Base-by-base conservation (phyloP, 192 early-diverging fungal genomes). In the Jimgerdemannia lactiflua region DNA sequence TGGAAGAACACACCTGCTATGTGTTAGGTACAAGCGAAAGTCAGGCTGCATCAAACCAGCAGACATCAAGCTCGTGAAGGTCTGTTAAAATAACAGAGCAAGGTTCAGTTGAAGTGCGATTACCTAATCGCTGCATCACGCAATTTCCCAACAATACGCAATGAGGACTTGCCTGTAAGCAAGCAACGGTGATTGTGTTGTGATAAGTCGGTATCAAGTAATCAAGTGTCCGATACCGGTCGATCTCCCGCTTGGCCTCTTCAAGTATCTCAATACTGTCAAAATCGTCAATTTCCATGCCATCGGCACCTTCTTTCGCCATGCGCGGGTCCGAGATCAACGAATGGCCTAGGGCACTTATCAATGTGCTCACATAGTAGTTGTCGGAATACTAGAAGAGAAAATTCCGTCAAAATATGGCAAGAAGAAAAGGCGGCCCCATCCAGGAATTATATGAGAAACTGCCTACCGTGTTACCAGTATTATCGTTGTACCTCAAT, bases 401-500 rank as follows among this genome's bases (percentile, higher is more conserved):
- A 0, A 39, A 29, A 49, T 40, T 67, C 69, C 4, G 29, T 66
- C 3, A 8, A 14, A 7, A 41, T 66, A n/a, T n/a, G 11, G 1
- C 10, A 2, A 54, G 39, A 67, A 75, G 3, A 63, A 40, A 75
- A n/a, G 64, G 6, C 41, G 14, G 49, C 0, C 14, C 6, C 6
- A 59, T 6, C 14, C 14, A 14, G 6, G 14, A 10, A 14, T 59
- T 14, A 10, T 6, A 20, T 68, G 40, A 18, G 20, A 43, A 73
- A 49, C 14, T 19, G 10, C n/a, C 80, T 83, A 88, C 86, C 77
- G 84, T 80, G 78, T 97, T 98, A 67, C 91, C 91, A 65, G 92
- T 91, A 76, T 98, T 99, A 81, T 98, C 96, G 80, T 99, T 99
- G 82, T 92, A 95, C 63, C 89, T 83, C 69, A 98, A 84, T n/a